Evolutionary conservation across 345 rosid genomes (phyloP), one percentile per base, ranked within the genome.

Genomic region (Brassica incana): DNA sequence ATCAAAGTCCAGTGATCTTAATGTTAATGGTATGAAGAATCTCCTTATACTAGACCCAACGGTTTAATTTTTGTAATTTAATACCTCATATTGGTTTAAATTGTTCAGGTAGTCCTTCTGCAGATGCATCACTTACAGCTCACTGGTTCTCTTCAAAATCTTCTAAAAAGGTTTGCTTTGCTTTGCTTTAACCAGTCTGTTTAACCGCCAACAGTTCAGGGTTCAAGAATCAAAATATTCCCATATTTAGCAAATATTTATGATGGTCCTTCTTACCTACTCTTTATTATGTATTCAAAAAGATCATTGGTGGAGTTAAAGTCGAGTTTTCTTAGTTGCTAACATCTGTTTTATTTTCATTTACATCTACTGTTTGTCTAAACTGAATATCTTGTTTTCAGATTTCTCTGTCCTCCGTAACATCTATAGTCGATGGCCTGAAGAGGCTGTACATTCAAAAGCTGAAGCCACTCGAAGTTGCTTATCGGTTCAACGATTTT

Each of bases 391-490:
- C 35, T 68, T 84, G 73, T 73, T 77, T 36, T 33, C 90, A 91
- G 95, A 77, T 93, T 69, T 69, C 99, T 65, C 78, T 88, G 77
- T 88, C 98, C 76, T 81, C 97, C 14, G 98, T 95, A 69, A 93
- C 99, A 77, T 95, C 98, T 67, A 90, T 93, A 71, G 77, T 90
- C 71, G 99, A 95, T 81, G 99, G 99, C 60, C 77, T 93, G 85
- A 95, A 95, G 90, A 88, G 83, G 84, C 81, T 93, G 83, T 91
- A 95, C 77, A 83, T 93, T 74, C 92, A 95, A 79, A 95, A 91
- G 86, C 84, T 93, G 85, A 93, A 91, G 83, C 99, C 99, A 50
- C 84, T 93, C 45, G 98, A 95, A 91, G 91, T 84, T 73, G 71
- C 97, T 30, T 93, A 95, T 78, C 93, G 65, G 65, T 95, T 93